A percentile compares a stretch with the other conserved stretches of the same genome.
Evolutionary conservation across 176 grass and related monocot species (phyloP).

Genomic region (Elymus sibiricus): DNA sequence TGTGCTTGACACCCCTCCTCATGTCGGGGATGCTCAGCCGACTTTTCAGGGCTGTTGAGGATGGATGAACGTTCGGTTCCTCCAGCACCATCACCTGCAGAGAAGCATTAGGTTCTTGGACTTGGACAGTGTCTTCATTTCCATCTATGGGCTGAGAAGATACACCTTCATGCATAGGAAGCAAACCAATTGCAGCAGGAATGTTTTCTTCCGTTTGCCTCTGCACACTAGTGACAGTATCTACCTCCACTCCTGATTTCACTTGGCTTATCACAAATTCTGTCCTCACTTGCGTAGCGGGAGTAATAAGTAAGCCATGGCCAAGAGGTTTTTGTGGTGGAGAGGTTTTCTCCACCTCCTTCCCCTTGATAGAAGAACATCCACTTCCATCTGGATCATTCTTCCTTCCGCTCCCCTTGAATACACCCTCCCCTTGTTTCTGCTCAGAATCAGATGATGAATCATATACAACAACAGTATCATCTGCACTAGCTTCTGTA

Average conservation of each 20-base stretch:
- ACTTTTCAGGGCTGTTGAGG: too few relatives aligned
- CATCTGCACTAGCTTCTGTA: neutral
- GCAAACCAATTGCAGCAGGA: too few relatives aligned
- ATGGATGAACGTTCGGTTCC: too few relatives aligned
- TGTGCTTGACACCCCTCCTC: too few relatives aligned
- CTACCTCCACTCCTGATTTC: neutral
- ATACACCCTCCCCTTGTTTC: neutral
- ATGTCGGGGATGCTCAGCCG: too few relatives aligned
- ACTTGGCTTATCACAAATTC: slow-evolving; percentile 20
- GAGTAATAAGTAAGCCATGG: slow-evolving; percentile 13
- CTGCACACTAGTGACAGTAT: too few relatives aligned
- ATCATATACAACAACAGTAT: neutral
- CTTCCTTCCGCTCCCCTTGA: slow-evolving; percentile 19
- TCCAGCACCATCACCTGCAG: too few relatives aligned
- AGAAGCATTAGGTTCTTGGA: too few relatives aligned
- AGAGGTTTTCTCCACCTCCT: slow-evolving; percentile 6
- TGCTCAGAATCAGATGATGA: neutral
- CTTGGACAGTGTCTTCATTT: too few relatives aligned
- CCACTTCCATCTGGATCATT: slow-evolving; percentile 20
- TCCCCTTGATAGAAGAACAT: slow-evolving; percentile 14
- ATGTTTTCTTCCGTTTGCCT: too few relatives aligned
- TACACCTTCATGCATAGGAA: too few relatives aligned
- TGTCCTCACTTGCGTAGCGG: slow-evolving; percentile 28
- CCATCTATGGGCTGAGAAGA: too few relatives aligned
- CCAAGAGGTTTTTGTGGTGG: neutral